Evolutionary conservation across 768 basidiomycete genomes (phyloP), one percentile per base, ranked within the genome.

Genomic region (Obba rivulosa): DNA sequence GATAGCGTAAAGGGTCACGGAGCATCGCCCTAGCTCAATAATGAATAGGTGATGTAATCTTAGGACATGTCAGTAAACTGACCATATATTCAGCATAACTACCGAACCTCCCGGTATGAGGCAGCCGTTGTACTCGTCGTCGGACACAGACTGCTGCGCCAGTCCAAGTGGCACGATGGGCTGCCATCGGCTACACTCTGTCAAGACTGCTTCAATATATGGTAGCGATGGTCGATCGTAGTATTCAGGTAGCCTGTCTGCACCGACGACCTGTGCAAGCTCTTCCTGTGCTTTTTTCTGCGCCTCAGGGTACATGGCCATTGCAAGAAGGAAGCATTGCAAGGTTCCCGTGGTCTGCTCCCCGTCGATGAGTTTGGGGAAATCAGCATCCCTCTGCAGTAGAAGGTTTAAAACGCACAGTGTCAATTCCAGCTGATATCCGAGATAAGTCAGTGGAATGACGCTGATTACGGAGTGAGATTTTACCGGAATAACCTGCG

Each of bases 1-100:
- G 62, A 47, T 71, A 73, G 24, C 57, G 58, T 8, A 52, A 43
- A 41, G 69, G 66, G 34, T 78, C 63, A 41, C 67, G 70, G 1
- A 69, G 64, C 46, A 76, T 67, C 1, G 68, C 67, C 74, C 73
- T 70, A 45, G 41, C 31, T 41, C 24, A 44, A 28, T 20, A 21
- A 41, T 11, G 40, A 11, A 14, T 14, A 11, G 11, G 10, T n/a
- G n/a, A 11, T 11, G 11, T 36, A 11, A n/a, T n/a, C 11, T 36
- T 36, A n/a, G n/a, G 34, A n/a, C 23, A 43, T n/a, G 43, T 13
- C 21, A 11, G 20, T 9, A 21, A 3, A 24, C 17, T 11, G 23
- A 57, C 55, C 55, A 57, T 16, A 49, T 37, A 14, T 57, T 57
- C 11, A 49, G 39, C 31, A 53, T 51, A 18, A 67, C 48, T 9